Conservation (phyloP, 345 rosid species). For the Gynandropsis gynandra region DNA sequence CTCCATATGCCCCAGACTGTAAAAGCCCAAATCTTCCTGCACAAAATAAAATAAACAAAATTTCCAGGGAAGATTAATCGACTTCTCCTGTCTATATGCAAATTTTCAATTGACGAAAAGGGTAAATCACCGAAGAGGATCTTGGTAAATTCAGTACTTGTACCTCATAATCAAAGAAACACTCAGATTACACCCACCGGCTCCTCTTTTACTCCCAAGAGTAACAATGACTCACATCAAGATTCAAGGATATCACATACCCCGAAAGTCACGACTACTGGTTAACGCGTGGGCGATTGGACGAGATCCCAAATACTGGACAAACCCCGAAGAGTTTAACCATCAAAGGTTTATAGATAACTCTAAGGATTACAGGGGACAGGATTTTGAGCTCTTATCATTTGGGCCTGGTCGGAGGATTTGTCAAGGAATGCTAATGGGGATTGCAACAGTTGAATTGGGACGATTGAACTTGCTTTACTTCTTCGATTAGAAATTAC, state of each 20-base stretch:
- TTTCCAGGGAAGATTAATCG: no score
- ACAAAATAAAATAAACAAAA: no score
- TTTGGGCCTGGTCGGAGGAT: slow-evolving; percentile 51
- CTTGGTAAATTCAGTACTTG: slow-evolving; percentile 30
- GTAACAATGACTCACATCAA: slow-evolving; percentile 32
- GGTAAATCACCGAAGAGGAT: slow-evolving; percentile 27
- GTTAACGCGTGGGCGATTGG: slow-evolving; percentile 42
- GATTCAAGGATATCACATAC: slow-evolving; percentile 39
- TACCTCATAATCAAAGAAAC: slow-evolving; percentile 46
- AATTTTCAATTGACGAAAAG: slow-evolving; percentile 24
- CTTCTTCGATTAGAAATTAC: slow-evolving; percentile 33
- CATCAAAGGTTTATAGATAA: slow-evolving; percentile 40
- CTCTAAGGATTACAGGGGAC: slow-evolving; percentile 38
- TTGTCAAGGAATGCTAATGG: slow-evolving; percentile 63
- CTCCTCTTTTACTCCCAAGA: slow-evolving; percentile 36
- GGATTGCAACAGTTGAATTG: slow-evolving; percentile 22
- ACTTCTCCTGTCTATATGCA: no score
- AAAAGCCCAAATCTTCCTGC: no score
- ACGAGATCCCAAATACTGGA: slow-evolving; percentile 39
- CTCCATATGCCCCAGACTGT: no score
- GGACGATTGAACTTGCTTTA: slow-evolving; percentile 38
- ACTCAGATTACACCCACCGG: slow-evolving; percentile 47
- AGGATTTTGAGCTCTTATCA: slow-evolving; percentile 41
- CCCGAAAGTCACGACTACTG: slow-evolving; percentile 27
- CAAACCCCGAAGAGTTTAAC: slow-evolving; percentile 33